Base-by-base conservation (phyloP, 129 eudicot genomes). In the Glebionis coronaria region DNA sequence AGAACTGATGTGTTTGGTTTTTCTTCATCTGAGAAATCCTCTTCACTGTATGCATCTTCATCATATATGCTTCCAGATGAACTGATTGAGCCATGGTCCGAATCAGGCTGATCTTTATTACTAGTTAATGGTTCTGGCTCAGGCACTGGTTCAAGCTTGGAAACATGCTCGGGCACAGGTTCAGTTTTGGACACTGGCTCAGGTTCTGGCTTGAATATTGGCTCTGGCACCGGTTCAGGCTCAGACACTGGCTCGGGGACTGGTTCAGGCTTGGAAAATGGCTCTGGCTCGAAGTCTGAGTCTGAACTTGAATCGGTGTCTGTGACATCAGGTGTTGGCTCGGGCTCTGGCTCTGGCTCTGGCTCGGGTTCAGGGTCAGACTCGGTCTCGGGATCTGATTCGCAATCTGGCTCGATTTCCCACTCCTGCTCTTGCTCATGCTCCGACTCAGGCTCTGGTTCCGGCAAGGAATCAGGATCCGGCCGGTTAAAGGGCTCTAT, bases 41-140 rank as follows among this genome's bases (percentile, higher is more conserved):
- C 79, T 42, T 75, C 79, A 4, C 74, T 67, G 25, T 60, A 61
- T 11, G 51, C 70, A n/a, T 78, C 82, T 62, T 78, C 82, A 7
- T 56, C 74, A 28, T 75, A 70, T 62, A 65, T 18, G 61, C 73
- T 70, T 64, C 73, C 79, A 31, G 78, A 53, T 58, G 82, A 72
- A 52, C 70, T 56, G 35, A 60, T 45, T 5, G 80, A 68, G 20
- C n/a, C 25, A 13, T 31, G 53, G 64, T 77, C 76, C 0, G 74
- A 67, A 31, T 49, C 4, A 8, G 75, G 19, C 50, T 76, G 29
- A 68, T 68, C 35, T 42, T 68, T 44, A 28, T 44, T 56, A 61
- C 64, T 42, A 68, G 64, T n/a, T 14, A 45, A 61, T 42, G 44
- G 40, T 52, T 68, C 20, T 5, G 49, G 65, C 25, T 70, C 58